Conservation (phyloP, 371 early-diverging fungal genomes). For the Agmasoma carcini region DNA sequence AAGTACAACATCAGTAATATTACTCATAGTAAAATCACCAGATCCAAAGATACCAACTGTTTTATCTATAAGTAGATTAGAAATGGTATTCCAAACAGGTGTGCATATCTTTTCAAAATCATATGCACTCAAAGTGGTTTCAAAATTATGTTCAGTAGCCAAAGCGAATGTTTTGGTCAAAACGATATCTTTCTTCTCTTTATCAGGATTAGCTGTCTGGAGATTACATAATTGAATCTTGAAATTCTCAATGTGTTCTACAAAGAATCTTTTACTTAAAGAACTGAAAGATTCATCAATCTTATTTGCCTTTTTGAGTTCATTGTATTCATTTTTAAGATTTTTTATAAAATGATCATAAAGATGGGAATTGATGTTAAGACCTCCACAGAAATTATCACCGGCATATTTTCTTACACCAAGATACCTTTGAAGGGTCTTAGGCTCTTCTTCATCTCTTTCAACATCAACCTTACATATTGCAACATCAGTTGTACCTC, state of each 20-base stretch:
- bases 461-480: constrained; percentile 74
- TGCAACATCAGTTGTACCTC: constrained; percentile 91
- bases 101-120: constrained; percentile 37
- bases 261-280: constrained; percentile 31
- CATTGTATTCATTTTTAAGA: constrained; percentile 63
- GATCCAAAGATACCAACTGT: constrained; percentile 19
- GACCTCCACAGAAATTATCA: constrained; percentile 92
- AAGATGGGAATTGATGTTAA: constrained; percentile 83
- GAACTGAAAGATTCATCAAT: constrained; percentile 33
- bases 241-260: constrained; percentile 46
- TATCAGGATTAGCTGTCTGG: constrained; percentile 42
- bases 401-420: constrained; percentile 57
- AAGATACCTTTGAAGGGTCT: constrained; percentile 68
- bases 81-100: constrained; percentile 33
- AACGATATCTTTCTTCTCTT: constrained; percentile 70
- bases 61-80: constrained; percentile 12
- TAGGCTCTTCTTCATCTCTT: constrained; percentile 57
- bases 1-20: constrained; percentile 45
- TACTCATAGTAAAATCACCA: background rate
- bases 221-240: constrained; percentile 46
- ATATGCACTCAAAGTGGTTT: constrained; percentile 31
- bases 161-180: constrained; percentile 69
- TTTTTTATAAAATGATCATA: constrained; percentile 68
- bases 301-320: constrained; percentile 2
- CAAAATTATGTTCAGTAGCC: constrained; percentile 59